Evolutionary conservation across 768 basidiomycete species (phyloP).

Genomic region (Flagelloscypha sp.): DNA sequence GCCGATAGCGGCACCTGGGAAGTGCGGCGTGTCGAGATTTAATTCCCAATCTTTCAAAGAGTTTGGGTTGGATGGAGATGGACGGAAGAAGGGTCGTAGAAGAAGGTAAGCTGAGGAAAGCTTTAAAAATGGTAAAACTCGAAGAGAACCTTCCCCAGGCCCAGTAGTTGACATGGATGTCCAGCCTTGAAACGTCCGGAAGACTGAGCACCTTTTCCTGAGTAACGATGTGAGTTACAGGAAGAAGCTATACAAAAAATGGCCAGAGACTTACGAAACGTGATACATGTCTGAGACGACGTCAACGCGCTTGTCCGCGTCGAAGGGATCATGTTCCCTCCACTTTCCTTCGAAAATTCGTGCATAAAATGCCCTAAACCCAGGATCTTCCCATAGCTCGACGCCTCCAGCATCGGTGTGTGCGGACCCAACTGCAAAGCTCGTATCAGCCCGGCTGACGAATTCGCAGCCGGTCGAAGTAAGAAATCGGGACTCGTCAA

Average conservation of each 20-base stretch:
- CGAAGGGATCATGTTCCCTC: conserved; percentile 42
- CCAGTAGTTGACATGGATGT: conserved; percentile 45
- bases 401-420: conserved; percentile 47
- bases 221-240: too few species aligned
- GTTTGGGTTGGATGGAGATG: too few species aligned
- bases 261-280: conserved; percentile 36
- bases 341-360: conserved; percentile 39
- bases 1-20: conserved; percentile 48
- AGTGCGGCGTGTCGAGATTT: conserved; percentile 41
- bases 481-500: conserved; percentile 55
- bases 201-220: conserved; percentile 47
- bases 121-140: conserved; percentile 49
- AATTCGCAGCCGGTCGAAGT: conserved; percentile 70
- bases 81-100: conserved; percentile 60
- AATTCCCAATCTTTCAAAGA: conserved; percentile 54
- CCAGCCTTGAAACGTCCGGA: conserved; percentile 55
- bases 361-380: conserved; percentile 30
- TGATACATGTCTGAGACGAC: conserved; percentile 58
- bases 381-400: conserved; percentile 49
- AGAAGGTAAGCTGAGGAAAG: conserved; percentile 55
- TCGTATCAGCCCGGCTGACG: conserved; percentile 61
- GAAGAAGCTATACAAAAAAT: too few species aligned
- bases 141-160: conserved; percentile 53
- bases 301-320: conserved; percentile 36
- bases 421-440: conserved; percentile 60